Percentiles rank a stretch among this genome's conserved stretches.
phyloP scores from a whole-genome alignment of 1,284 basidiomycete genomes.

The Polyporus tsugae region DNA sequence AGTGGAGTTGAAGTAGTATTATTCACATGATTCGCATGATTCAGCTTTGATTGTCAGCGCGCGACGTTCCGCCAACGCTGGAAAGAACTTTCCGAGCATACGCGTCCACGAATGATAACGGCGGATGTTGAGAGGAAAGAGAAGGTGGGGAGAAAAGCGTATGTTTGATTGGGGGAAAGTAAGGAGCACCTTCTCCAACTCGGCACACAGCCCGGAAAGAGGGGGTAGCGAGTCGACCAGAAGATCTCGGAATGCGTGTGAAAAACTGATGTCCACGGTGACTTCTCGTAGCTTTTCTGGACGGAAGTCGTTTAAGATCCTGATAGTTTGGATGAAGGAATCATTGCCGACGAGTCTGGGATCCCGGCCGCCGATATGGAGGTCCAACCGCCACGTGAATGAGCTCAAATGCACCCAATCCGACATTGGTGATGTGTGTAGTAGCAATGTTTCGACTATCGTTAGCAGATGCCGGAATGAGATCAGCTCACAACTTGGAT shows the following conservation, averaged over 20 bases:
- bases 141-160: neutral
- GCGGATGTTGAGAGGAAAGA: neutral
- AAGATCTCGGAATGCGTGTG: neutral
- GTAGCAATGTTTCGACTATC: neutral
- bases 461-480: no score
- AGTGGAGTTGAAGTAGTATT: no score
- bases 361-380: no score
- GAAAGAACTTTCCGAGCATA: neutral
- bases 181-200: neutral
- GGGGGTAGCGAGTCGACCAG: neutral
- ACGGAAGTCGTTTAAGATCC: neutral
- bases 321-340: neutral
- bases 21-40: no score
- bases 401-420: neutral
- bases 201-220: neutral
- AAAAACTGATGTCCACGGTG: neutral
- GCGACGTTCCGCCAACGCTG: no score
- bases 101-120: neutral
- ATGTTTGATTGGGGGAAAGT: neutral
- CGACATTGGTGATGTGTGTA: neutral
- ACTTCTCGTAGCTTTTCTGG: neutral
- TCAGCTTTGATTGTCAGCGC: no score
- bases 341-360: no score
- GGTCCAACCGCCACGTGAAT: no score
- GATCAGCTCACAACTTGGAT: neutral